phyloP scores from a whole-genome alignment of 1,284 basidiomycete genomes.

The Fistulina hepatica region DNA sequence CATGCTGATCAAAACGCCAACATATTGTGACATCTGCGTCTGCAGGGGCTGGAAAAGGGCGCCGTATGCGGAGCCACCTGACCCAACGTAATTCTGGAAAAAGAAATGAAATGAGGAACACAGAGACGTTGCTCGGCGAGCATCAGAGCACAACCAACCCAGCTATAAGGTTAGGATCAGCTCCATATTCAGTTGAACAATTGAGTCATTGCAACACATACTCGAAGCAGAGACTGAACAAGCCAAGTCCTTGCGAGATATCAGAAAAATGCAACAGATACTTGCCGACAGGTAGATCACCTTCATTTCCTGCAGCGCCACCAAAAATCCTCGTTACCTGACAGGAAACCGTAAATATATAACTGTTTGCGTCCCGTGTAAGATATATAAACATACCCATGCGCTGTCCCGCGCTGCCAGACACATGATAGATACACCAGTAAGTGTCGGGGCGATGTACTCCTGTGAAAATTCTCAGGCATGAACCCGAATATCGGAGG shows the following conservation, averaged over 20 bases:
- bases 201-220: too few relatives aligned
- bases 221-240: too few relatives aligned
- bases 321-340: constrained; percentile 20
- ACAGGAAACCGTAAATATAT: constrained; percentile 4
- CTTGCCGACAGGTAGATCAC: constrained; percentile 10
- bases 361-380: too few relatives aligned
- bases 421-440: constrained; percentile 50
- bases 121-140: too few relatives aligned
- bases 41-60: constrained; percentile 35
- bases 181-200: too few relatives aligned
- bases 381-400: constrained; percentile 50
- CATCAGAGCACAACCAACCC: too few relatives aligned
- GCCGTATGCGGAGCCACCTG: constrained; percentile 28
- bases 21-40: constrained; percentile 30
- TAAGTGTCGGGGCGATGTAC: constrained; percentile 31
- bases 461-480: constrained; percentile 10
- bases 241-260: constrained; percentile 2
- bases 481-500: constrained; percentile 17
- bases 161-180: too few relatives aligned
- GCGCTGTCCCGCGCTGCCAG: constrained; percentile 39
- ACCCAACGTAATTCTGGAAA: constrained; percentile 46
- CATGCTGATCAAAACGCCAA: constrained; percentile 31
- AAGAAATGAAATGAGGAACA: constrained; percentile 40
- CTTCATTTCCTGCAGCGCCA: constrained; percentile 35
- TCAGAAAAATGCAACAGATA: neutral